Conservation (phyloP, 108 stramenopile species). For the Aurantiochytrium sp. region DNA sequence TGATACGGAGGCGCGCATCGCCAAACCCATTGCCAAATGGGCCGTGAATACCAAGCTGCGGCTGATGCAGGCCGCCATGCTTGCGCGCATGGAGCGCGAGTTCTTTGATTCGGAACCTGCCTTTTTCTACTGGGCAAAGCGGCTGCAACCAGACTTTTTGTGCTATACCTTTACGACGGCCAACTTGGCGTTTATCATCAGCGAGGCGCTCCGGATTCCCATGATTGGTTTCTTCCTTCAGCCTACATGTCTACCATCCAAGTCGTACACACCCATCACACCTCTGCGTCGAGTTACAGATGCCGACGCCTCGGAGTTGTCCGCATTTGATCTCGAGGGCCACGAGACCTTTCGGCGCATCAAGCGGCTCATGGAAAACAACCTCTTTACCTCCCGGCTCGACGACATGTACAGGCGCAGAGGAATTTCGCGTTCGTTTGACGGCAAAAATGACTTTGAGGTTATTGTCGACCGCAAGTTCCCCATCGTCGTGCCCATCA, state of each 20-base stretch:
- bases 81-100: background rate
- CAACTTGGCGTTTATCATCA: background rate
- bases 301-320: background rate
- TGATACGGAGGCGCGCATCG: constrained; percentile 3
- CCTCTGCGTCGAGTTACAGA: background rate
- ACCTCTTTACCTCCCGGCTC: background rate
- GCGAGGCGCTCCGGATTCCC: constrained; percentile 9
- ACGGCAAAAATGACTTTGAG: background rate
- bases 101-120: constrained; percentile 10
- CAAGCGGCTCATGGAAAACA: background rate
- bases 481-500: background rate
- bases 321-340: background rate
- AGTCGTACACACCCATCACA: background rate
- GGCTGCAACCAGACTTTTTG: background rate
- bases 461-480: background rate
- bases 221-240: constrained; percentile 18
- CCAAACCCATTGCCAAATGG: background rate
- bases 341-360: background rate
- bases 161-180: constrained; percentile 17
- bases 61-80: constrained; percentile 13
- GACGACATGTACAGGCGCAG: background rate
- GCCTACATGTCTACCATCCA: background rate
- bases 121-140: background rate
- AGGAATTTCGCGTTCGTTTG: background rate
- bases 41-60: background rate